Evolutionary conservation across 2,329 filamentous ascomycete species (phyloP).

Genomic region (Epichloe scottii): DNA sequence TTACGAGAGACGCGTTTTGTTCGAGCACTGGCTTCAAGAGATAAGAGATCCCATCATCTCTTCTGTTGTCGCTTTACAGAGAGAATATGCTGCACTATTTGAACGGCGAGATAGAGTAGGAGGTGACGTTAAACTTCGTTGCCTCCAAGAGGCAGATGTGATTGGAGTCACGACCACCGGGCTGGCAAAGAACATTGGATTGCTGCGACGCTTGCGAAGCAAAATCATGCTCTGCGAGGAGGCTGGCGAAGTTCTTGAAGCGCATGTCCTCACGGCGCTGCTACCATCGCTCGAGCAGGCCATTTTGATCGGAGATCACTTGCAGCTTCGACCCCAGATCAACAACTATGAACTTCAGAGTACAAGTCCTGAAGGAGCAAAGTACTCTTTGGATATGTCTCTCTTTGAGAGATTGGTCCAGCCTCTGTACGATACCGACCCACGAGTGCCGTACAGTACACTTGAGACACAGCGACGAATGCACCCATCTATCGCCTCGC

Average conservation of each 20-base stretch:
- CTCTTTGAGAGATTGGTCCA: slow-evolving; percentile 48
- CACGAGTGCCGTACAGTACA: slow-evolving; percentile 17
- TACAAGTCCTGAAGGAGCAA: slow-evolving; percentile 31
- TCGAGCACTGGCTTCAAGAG: background rate
- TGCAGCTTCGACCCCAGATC: slow-evolving; percentile 47
- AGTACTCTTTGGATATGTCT: slow-evolving; percentile 44
- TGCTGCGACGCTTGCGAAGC: slow-evolving; percentile 34
- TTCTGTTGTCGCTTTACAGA: background rate
- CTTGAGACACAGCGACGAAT: slow-evolving; percentile 52
- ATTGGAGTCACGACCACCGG: slow-evolving; percentile 50
- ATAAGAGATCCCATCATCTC: background rate
- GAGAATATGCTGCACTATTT: background rate
- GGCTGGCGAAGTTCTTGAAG: slow-evolving; percentile 55
- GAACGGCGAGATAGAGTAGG: background rate
- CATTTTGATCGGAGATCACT: slow-evolving; percentile 52
- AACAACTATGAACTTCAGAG: slow-evolving; percentile 41
- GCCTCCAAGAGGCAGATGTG: slow-evolving; percentile 28
- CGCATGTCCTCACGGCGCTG: slow-evolving; percentile 46
- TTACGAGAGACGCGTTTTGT: background rate
- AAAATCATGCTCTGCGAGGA: slow-evolving; percentile 57
- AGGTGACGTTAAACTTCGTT: background rate
- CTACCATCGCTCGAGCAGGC: slow-evolving; percentile 47
- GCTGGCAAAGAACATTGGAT: slow-evolving; percentile 35
- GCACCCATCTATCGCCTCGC: slow-evolving; percentile 46
- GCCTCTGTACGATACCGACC: slow-evolving; percentile 13